Base-by-base conservation (phyloP, 352 stramenopile genomes). In the Pythium sp. region DNA sequence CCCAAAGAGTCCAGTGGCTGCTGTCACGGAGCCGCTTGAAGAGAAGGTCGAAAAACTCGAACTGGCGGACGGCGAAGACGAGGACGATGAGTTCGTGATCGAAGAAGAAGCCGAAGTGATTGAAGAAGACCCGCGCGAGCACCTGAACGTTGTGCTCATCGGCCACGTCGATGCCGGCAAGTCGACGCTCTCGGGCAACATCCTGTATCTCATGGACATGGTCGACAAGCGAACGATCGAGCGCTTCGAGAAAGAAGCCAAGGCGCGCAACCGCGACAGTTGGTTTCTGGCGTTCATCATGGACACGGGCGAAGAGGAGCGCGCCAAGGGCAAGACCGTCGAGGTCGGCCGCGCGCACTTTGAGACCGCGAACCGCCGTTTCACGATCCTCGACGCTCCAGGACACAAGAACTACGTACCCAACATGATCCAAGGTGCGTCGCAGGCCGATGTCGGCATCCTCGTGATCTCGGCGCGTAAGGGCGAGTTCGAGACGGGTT, bases 151-250 rank as follows among this genome's bases (percentile, higher is more conserved):
- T 14, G 97, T 99, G 55, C 98, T 99, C 68, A 99, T 99, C 72
- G 98, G 98, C 26, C 97, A 99, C 81, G 96, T 99, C 58, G 97
- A 99, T 80, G 98, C 98, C 30, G 97, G 97, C 73, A 99, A 99
- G 85, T 98, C 91, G 47, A 99, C 98, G 36, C 85, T 99, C 18
- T 98, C 89, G 41, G 97, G 97, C 64, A 99, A 99, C 80, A 98
- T 99, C 60, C 81, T 99, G 64, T 99, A 99, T 78, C 78, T 99
- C 9, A 99, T 98, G 67, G 97, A 99, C 67, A 98, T 98, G 83
- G 97, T 99, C 38, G 98, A 99, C 81, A 99, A 99, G 84, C 91
- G 97, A 59, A 99, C 96, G 14, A 99, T 99, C 75, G 97, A 99
- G 83, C 95, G 97, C 65, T 99, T 98, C 76, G 97, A 99, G 84